Evolutionary conservation across 2,329 filamentous ascomycete genomes (phyloP), one percentile per base, ranked within the genome.

Genomic region (Hymenoscyphus albidus): DNA sequence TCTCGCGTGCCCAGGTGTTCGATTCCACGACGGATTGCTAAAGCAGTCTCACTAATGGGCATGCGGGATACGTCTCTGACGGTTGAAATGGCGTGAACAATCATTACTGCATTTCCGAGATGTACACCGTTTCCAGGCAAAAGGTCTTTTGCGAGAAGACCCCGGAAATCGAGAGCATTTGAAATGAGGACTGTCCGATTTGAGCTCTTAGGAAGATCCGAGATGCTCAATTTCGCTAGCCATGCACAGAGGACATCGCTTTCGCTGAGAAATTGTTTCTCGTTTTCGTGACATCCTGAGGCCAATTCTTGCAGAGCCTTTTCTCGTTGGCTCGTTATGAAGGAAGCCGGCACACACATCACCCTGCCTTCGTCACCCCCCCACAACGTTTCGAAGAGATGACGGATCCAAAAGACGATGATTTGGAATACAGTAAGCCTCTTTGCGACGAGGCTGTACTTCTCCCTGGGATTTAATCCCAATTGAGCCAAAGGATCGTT

Each of bases 211-310:
- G 48, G 12, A 2, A 56, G 16, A 70, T n/a, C 69, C n/a, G 63
- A 70, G 18, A 71, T 67, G 54, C 70, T 70, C 6, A 75, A 69
- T 12, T 75, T 75, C 13, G 76, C 70, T 58, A 74, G 69, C 78
- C 80, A 84, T 0, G 78, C 79, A 0, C 74, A 71, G 2, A 83
- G 69, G 1, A 82, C 72, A 62, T 83, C 80, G 27, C 77, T 76
- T n/a, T 82, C 79, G 66, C 78, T 82, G 39, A 83, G 56, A 62
- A 80, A 82, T 1, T 77, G 71, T 9, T 35, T 35, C 44, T 59
- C 57, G 22, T 27, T 14, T 13, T 48, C 54, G 2, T 40, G 14
- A 38, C 5, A 2, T 22, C 14, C 7, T 1, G 61, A 58, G 1
- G 62, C 57, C 39, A 76, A 62, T 22, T 79, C 77, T 10, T 71